Evolutionary conservation across 257 asterid species (phyloP), one percentile per base, ranked within the genome.

Genomic region (Cynanchum wilfordii): DNA sequence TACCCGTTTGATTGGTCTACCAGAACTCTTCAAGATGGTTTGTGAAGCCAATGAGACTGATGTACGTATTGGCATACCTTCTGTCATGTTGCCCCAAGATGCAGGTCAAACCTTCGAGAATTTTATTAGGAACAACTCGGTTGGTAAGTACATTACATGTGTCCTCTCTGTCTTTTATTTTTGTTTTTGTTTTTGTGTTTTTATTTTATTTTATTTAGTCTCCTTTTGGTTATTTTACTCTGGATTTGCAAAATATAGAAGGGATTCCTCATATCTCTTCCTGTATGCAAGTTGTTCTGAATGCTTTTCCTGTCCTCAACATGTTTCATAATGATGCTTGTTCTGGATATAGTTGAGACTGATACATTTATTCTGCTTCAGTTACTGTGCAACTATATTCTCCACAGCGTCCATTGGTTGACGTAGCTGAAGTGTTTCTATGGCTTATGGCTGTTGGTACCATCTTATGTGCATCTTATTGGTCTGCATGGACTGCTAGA

Each of bases 21-120:
- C 89, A 95, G 99, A 95, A 71, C 97, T 95, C 82, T 92, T 95
- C 89, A 95, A 95, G 96, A 95, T 95, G 99, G 98, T 95, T 78
- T 95, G 99, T 51, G 95, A 89, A 82, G 82, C 88, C 69, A 87
- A 88, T 20, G 94, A 90, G 76, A 82, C 96, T 54, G 85, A 90
- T 73, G 81, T 89, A 49, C 66, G 72, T 63, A 85, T 95, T 30
- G 76, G 83, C 71, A 95, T 95, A 80, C 94, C 99, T 56, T 88
- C 90, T 69, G 96, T 95, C 75, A 95, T 95, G 97, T 95, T 95
- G 76, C 96, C 98, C 27, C 88, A 82, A 75, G 96, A 95, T 82
- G 99, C 98, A n/a, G 99, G 98, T 66, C 70, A 68, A 58, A 82
- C 68, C 84, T 85, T 95, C 86, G 85, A 77, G 74, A 80, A 64